A percentile compares a stretch with the other conserved stretches of the same genome.
Evolutionary conservation across 1,284 basidiomycete species (phyloP).

Genomic region (Heterobasidion annosum): DNA sequence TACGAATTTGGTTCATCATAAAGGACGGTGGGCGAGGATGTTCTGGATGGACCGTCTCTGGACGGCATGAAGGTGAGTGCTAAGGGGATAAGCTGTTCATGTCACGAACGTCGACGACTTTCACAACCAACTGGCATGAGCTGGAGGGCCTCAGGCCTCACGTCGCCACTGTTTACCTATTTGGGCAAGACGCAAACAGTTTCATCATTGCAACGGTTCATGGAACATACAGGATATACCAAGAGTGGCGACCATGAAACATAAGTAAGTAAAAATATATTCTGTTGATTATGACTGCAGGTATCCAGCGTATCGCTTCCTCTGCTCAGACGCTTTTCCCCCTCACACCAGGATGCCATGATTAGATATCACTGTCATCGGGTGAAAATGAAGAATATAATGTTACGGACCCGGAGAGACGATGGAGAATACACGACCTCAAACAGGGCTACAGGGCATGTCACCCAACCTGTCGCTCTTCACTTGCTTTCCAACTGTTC

Average conservation of each 20-base stretch:
- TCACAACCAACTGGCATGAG: neutral
- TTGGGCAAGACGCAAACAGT: neutral
- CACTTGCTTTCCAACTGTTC: neutral
- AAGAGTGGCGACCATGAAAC: no score
- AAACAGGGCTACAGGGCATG: neutral
- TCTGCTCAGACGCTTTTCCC: no score
- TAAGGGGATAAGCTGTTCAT: conserved; percentile 7
- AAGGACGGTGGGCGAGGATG: neutral
- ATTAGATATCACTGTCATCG: neutral
- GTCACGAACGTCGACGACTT: neutral
- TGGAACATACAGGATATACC: neutral
- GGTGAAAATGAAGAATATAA: neutral
- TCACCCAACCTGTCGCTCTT: no score
- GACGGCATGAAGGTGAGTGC: conserved; percentile 1
- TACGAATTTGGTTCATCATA: neutral
- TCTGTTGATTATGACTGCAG: neutral
- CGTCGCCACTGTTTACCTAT: neutral
- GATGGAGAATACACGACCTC: neutral
- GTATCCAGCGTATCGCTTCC: neutral
- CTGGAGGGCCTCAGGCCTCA: neutral
- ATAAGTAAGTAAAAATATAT: conserved; percentile 1
- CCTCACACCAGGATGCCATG: no score
- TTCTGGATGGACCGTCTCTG: neutral
- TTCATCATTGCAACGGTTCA: neutral
- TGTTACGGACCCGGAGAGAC: neutral